Evolutionary conservation across 768 basidiomycete species (phyloP), one percentile per base, ranked within the genome.

Genomic region (Macrocybe gigantea): DNA sequence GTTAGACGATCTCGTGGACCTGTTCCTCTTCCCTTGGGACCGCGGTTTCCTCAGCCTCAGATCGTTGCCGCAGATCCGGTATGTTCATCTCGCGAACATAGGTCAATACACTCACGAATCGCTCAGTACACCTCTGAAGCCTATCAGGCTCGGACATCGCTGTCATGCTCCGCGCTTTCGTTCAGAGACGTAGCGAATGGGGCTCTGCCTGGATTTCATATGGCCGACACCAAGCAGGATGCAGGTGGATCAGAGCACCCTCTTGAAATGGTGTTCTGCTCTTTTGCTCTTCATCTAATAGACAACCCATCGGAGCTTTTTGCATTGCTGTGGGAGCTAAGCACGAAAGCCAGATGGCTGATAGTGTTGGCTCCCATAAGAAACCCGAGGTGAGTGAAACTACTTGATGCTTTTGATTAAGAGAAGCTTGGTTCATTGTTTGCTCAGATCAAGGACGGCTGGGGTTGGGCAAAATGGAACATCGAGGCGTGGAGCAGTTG

Each of bases 231-330:
- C n/a, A 45, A 51, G 15, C 47, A 42, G 30, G 31, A 35, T 12
- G 12, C 41, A 12, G 37, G 7, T 4, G 47, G 50, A 38, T 14
- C 36, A 2, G 30, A 34, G 42, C 6, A 38, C 13, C 31, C 49
- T 29, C 43, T 45, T 22, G 85, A 89, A 54, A 72, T 88, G 64
- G 76, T 82, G 10, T 60, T 88, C 14, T 85, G 85, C 56, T 87
- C 85, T 3, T 88, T 88, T 56, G 85, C 85, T 7, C 62, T 89
- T 30, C 86, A 89, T 56, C 78, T 89, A 33, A 62, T 87, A 32
- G 77, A 79, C 39, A 72, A 71, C 22, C 59, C 79, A 2, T 83
- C 80, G 0, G 77, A 80, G 45, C 66, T 88, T 13, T 89, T 80
- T 57, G 67, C 81, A 6, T 64, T 88, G 6, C 67, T 87, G 9